Conservation (phyloP, 352 stramenopile species). For the Albugo candida region DNA sequence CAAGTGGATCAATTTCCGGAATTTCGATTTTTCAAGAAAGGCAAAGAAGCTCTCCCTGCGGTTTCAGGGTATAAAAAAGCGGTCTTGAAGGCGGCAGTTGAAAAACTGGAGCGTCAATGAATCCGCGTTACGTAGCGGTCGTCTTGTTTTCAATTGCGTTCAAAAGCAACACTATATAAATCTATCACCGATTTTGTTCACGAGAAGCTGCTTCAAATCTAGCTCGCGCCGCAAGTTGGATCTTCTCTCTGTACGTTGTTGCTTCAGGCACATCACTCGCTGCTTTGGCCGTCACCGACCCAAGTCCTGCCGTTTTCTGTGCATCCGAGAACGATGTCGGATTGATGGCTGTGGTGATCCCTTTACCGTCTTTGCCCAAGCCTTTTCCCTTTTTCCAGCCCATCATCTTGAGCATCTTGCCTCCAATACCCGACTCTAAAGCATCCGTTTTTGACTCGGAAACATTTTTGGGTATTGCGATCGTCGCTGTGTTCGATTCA, state of each 20-base stretch:
- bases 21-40: conserved; percentile 73
- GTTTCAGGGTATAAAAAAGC: conserved; percentile 76
- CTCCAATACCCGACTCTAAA: conserved; percentile 46
- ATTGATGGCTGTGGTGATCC: conserved; percentile 47
- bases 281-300: conserved; percentile 14
- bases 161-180: conserved; percentile 1
- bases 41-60: conserved; percentile 50
- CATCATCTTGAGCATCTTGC: conserved; percentile 79
- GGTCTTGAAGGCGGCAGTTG: conserved; percentile 43
- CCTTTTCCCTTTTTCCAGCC: conserved; percentile 71
- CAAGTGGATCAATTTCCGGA: conserved; percentile 54
- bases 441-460: conserved; percentile 1
- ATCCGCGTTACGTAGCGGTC: conserved; percentile 1
- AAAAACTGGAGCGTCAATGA: conserved; percentile 20
- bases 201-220: conserved; percentile 25
- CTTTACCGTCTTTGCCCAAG: conserved; percentile 57
- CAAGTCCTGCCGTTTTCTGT: conserved; percentile 31
- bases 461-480: neutral
- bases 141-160: neutral
- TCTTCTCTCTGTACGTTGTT: conserved; percentile 36
- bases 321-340: conserved; percentile 17
- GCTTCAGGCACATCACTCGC: conserved; percentile 24
- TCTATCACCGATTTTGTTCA: neutral
- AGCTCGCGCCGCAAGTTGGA: conserved; percentile 33
- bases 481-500: neutral